These are phyloP conservation scores for Zasmidium citrigriseum DNA, from an alignment of 2,329 filamentous ascomycete species.

Conservation along the genomic window DNA sequence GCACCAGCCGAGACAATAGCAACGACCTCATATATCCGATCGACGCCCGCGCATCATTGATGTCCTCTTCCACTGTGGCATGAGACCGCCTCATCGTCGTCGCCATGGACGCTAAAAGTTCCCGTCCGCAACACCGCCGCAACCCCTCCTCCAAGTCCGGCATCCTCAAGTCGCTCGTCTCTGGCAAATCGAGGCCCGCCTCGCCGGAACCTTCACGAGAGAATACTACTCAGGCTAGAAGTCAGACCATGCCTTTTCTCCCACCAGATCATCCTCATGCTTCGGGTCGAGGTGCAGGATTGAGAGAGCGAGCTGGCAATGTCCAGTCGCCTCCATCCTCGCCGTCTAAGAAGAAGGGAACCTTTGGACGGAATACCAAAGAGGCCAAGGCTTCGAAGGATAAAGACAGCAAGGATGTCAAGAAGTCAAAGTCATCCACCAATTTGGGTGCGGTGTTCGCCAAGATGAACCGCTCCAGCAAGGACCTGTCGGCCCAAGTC, in stretches of 20 bases:
- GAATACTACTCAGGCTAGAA: conserved; percentile 27
- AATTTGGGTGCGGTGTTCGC: conserved; percentile 78
- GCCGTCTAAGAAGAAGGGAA: conserved; percentile 28
- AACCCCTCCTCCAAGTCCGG: conserved; percentile 41
- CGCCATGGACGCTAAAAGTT: conserved; percentile 18
- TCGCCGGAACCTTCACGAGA: conserved; percentile 49
- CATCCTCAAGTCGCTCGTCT: conserved; percentile 56
- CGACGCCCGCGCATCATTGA: background rate
- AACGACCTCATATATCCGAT: background rate
- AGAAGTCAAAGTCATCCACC: conserved; percentile 79
- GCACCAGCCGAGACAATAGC: conserved; percentile 4
- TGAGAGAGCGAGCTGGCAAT: conserved; percentile 30
- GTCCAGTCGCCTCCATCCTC: conserved; percentile 34
- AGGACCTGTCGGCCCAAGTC: conserved; percentile 57
- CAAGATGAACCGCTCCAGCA: conserved; percentile 69
- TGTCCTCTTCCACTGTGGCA: background rate
- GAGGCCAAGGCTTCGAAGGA: conserved; percentile 32
- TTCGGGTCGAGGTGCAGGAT: background rate
- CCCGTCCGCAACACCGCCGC: conserved; percentile 30
- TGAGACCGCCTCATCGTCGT: conserved; percentile 11
- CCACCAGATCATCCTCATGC: conserved; percentile 45
- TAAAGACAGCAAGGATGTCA: conserved; percentile 41
- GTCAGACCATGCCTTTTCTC: conserved; percentile 43
- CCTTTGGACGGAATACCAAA: conserved; percentile 29
- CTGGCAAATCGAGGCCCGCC: conserved; percentile 46